Base-by-base conservation (phyloP, 2,329 filamentous ascomycete genomes). In the Claviceps paspali region DNA sequence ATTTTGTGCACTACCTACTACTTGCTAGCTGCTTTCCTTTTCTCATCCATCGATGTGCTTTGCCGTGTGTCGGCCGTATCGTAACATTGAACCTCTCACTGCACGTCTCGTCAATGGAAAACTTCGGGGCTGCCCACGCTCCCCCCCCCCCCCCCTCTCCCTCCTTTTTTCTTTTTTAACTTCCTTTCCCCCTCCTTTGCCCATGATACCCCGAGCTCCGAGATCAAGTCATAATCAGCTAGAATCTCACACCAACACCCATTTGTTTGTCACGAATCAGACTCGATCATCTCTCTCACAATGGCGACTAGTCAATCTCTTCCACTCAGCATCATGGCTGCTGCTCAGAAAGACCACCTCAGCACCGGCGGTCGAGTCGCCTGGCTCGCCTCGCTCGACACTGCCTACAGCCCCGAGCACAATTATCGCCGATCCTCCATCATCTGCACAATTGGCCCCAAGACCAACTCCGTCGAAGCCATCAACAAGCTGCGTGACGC, bases 401-500 rank as follows among this genome's bases (percentile, higher is more conserved):
- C 88, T 48, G 82, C 91, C 57, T 86, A 81, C 67, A 70, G 74
- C 52, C 87, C 88, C 40, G 73, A 79, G 53, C 83, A 80, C 64
- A 87, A 92, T 70, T 92, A 91, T 66, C 85, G 91, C 56, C 81
- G 91, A 51, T 94, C 88, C 45, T 94, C 87, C 57, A 98, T 98
- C 68, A 95, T 98, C 65, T 86, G 88, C 70, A 96, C 91, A 53
- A 96, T 98, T 60, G 91, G 91, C 45, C 91, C 91, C 59, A 98
- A 96, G 79, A 98, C 91, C 52, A 98, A 98, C 73, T 93, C 85
- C 27, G 80, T 87, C 41, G 83, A 95, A 69, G 87, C 86, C 64
- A 93, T 98, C 68, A 96, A 96, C 67, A 74, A 79, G 61, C 82
- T 98, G 53, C 84, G 88, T 61, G 74, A 72, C 56, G 81, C 80